These are phyloP conservation scores for Brassica nigra DNA, from an alignment of 345 rosid species.

Conservation along the genomic window DNA sequence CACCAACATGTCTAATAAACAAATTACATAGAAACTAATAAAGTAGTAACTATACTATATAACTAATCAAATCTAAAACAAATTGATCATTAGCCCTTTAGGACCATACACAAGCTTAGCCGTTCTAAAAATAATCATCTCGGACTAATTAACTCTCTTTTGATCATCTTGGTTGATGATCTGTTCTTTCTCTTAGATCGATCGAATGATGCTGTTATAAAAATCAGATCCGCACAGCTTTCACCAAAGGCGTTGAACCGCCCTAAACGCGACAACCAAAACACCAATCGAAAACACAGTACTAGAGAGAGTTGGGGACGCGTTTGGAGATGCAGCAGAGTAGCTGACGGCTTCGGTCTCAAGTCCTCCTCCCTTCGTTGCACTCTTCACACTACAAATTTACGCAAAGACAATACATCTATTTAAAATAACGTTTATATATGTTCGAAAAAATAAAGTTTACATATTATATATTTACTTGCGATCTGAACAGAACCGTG, in stretches of 20 bases:
- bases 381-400: constrained; percentile 37
- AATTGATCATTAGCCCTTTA: background rate
- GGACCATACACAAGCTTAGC: background rate
- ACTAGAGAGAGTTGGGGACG: background rate
- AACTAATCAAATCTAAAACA: background rate
- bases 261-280: constrained; percentile 10
- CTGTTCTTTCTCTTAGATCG: background rate
- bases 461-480: background rate
- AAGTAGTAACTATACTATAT: background rate
- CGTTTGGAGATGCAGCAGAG: constrained; percentile 27
- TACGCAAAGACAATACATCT: background rate
- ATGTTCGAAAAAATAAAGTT: background rate
- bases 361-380: constrained; percentile 26
- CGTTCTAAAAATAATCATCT: background rate
- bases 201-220: constrained; percentile 6
- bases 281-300: background rate
- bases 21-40: background rate
- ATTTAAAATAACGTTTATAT: background rate
- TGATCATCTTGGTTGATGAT: background rate
- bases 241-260: constrained; percentile 26
- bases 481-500: constrained; percentile 36
- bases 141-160: background rate
- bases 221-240: background rate
- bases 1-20: background rate
- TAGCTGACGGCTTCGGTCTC: constrained; percentile 37